Percentiles rank a stretch among this genome's conserved stretches.
Evolutionary conservation across 345 rosid genomes (phyloP).

Genomic region (Brassica cretica): DNA sequence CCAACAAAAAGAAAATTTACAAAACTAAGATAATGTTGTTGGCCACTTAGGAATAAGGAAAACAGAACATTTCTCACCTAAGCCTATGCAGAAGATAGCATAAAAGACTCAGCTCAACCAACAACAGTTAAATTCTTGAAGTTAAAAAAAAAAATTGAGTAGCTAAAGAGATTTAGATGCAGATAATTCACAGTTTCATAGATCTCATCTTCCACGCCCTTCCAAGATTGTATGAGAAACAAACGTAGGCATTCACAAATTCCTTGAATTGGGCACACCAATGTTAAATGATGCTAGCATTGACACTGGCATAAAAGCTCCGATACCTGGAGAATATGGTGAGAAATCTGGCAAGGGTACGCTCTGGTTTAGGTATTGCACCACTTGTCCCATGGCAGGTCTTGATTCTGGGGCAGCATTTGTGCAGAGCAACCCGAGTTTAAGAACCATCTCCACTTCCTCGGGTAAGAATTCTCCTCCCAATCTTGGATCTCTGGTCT

Average conservation of each 20-base stretch:
- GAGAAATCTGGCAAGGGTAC: neutral
- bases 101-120: neutral
- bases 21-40: neutral
- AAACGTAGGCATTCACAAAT: neutral
- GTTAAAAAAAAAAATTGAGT: neutral
- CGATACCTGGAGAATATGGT: constrained; percentile 8
- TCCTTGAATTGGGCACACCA: neutral
- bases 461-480: neutral
- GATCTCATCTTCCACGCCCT: neutral
- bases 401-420: constrained; percentile 19
- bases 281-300: neutral
- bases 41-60: neutral
- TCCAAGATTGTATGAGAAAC: constrained; percentile 24
- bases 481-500: constrained; percentile 37
- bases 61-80: neutral
- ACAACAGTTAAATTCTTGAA: neutral
- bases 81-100: neutral
- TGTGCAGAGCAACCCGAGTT: constrained; percentile 31
- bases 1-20: neutral
- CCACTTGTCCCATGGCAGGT: constrained; percentile 15
- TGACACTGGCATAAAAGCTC: constrained; percentile 11
- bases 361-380: constrained; percentile 19
- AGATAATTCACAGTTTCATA: neutral
- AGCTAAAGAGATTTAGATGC: neutral
- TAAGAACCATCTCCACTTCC: constrained; percentile 18